A percentile compares a stretch with the other conserved stretches of the same genome.
phyloP scores from a whole-genome alignment of 2,329 filamentous ascomycete species.

The Chrysosporium queenslandicum region DNA sequence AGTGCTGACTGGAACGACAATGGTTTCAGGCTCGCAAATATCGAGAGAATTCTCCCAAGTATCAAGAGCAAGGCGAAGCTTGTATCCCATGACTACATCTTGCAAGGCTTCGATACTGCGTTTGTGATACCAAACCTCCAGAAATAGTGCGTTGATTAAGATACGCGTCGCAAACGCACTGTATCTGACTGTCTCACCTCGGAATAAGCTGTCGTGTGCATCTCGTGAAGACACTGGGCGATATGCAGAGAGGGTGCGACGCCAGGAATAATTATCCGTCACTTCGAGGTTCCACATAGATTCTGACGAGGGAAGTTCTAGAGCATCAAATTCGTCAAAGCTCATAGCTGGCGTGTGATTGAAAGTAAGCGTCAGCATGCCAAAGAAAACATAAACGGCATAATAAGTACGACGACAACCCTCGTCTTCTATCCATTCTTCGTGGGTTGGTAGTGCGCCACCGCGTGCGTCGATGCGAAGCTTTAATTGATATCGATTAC shows the following conservation, averaged over 20 bases:
- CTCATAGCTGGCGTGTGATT: constrained; percentile 97
- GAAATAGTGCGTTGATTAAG: constrained; percentile 97
- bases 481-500: constrained; percentile 93
- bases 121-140: constrained; percentile 99
- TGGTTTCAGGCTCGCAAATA: constrained; percentile 81
- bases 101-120: constrained; percentile 94
- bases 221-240: constrained; percentile 74
- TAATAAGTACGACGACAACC: constrained; percentile 95
- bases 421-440: constrained; percentile 95
- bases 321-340: constrained; percentile 93
- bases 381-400: constrained; percentile 98
- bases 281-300: constrained; percentile 83
- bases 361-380: constrained; percentile 85
- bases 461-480: constrained; percentile 81
- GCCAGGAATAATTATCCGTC: constrained; percentile 71
- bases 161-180: constrained; percentile 94
- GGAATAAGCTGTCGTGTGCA: constrained; percentile 90
- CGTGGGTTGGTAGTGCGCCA: constrained; percentile 61
- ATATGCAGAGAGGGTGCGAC: constrained; percentile 54
- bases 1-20: constrained; percentile 79
- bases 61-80: constrained; percentile 85
- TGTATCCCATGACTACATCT: constrained; percentile 96
- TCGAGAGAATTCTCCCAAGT: constrained; percentile 98
- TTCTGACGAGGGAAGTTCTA: constrained; percentile 87
- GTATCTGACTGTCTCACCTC: constrained; percentile 81